Conservation (phyloP, 2,329 filamentous ascomycete species). For the Hypoxylon sp. region DNA sequence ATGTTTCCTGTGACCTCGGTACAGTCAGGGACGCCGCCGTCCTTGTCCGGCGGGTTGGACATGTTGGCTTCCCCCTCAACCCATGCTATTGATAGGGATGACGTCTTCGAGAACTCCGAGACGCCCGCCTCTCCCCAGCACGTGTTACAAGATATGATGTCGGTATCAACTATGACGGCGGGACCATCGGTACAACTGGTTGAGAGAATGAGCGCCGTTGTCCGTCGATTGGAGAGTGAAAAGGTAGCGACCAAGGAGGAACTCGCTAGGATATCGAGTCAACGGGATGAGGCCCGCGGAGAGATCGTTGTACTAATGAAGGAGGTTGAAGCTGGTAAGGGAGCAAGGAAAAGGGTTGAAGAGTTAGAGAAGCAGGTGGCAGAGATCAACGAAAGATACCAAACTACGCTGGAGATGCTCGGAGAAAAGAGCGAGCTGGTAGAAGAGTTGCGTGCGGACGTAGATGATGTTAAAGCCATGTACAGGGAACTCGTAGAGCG, state of each 20-base stretch:
- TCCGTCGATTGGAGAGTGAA: conserved; percentile 91
- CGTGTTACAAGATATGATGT: conserved; percentile 86
- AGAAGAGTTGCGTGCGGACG: conserved; percentile 89
- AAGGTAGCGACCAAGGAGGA: conserved; percentile 93
- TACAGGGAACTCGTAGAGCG: conserved; percentile 93
- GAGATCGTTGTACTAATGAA: conserved; percentile 94
- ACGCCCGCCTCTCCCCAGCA: conserved; percentile 74
- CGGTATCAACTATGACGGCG: conserved; percentile 88
- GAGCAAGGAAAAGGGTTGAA: conserved; percentile 70
- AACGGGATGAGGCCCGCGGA: conserved; percentile 90
- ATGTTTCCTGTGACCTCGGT: conserved; percentile 58
- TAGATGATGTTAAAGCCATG: conserved; percentile 94
- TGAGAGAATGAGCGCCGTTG: conserved; percentile 94
- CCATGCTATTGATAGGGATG: conserved; percentile 63
- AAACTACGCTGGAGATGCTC: conserved; percentile 92
- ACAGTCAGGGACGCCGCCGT: conserved; percentile 54
- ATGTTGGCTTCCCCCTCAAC: conserved; percentile 59
- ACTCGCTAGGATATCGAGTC: conserved; percentile 80
- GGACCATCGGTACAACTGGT: conserved; percentile 96
- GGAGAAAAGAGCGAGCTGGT: conserved; percentile 97
- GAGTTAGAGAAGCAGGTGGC: conserved; percentile 77
- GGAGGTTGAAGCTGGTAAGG: conserved; percentile 80
- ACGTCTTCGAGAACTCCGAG: conserved; percentile 68
- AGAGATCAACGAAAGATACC: conserved; percentile 82
- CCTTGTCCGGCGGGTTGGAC: conserved; percentile 66